Evolutionary conservation across 176 grass and related monocot genomes (phyloP).

Genomic region (Thinopyrum elongatum): DNA sequence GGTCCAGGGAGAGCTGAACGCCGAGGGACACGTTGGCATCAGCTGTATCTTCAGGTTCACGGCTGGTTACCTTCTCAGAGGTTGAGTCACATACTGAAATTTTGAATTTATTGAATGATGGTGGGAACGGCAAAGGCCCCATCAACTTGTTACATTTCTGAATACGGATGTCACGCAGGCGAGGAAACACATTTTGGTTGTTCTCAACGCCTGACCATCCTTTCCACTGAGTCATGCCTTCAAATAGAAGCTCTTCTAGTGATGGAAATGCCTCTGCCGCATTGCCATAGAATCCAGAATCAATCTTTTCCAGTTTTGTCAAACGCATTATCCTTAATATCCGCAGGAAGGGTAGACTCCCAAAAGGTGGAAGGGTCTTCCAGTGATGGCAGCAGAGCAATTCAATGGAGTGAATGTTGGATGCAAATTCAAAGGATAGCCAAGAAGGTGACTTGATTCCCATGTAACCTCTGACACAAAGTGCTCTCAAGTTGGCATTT

Average conservation of each 20-base stretch:
- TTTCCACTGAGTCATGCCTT: conserved; percentile 26
- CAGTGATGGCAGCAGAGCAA: conserved; percentile 10
- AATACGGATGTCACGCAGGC: not conserved
- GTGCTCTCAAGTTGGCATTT: conserved; percentile 36
- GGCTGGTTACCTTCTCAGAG: not conserved
- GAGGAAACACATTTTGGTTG: not conserved
- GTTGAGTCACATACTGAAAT: not conserved
- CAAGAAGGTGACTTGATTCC: conserved; percentile 27
- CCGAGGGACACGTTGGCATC: not conserved
- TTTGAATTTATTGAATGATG: not conserved
- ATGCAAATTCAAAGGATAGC: not conserved
- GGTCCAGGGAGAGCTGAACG: conserved; percentile 2
- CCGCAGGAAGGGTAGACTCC: conserved; percentile 33
- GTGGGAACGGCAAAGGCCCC: conserved; percentile 3
- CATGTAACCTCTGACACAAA: conserved; percentile 23
- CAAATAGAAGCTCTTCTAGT: conserved; percentile 31
- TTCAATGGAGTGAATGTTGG: conserved; percentile 32
- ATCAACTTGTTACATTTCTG: not conserved
- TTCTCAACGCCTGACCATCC: not conserved
- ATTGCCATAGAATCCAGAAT: conserved; percentile 32
- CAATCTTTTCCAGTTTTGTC: conserved; percentile 8
- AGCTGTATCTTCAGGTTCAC: not conserved
- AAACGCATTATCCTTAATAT: conserved; percentile 26
- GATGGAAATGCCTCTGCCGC: conserved; percentile 19
- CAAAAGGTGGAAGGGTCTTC: conserved; percentile 32